Percentiles rank a stretch among this genome's conserved stretches.
Evolutionary conservation across 2,329 filamentous ascomycete species (phyloP).

Genomic region (Fusarium setosum): DNA sequence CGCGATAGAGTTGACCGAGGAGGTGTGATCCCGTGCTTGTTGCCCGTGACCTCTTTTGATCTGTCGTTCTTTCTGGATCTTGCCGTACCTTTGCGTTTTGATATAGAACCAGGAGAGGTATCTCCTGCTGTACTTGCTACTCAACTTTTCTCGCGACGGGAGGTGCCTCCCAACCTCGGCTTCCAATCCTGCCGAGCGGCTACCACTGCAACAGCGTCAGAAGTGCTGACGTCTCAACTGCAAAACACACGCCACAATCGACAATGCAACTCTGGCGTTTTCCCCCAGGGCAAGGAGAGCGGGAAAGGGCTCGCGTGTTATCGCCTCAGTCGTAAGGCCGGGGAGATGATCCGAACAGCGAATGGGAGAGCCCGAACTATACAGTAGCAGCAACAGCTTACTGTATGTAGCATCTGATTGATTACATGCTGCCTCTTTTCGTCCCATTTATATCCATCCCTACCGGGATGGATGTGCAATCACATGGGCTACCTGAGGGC

Average conservation of each 20-base stretch:
- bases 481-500: no score
- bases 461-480: neutral
- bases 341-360: no score
- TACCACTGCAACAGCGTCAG: neutral
- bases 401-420: neutral
- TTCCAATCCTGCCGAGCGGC: neutral
- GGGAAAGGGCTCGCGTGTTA: no score
- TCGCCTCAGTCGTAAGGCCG: no score
- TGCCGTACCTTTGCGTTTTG: neutral
- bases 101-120: no score
- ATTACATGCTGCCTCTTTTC: neutral
- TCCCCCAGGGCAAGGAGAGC: no score
- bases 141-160: no score
- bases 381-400: neutral
- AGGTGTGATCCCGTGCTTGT: constrained; percentile 16
- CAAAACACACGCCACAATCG: neutral
- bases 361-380: neutral
- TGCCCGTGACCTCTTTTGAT: no score
- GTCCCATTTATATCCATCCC: neutral
- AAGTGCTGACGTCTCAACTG: constrained; percentile 2
- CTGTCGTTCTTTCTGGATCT: constrained; percentile 2
- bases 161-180: no score
- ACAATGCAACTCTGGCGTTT: neutral
- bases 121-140: no score
- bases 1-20: neutral